Evolutionary conservation across 441 rosid genomes (phyloP).

Genomic region (Kokia cookei): DNA sequence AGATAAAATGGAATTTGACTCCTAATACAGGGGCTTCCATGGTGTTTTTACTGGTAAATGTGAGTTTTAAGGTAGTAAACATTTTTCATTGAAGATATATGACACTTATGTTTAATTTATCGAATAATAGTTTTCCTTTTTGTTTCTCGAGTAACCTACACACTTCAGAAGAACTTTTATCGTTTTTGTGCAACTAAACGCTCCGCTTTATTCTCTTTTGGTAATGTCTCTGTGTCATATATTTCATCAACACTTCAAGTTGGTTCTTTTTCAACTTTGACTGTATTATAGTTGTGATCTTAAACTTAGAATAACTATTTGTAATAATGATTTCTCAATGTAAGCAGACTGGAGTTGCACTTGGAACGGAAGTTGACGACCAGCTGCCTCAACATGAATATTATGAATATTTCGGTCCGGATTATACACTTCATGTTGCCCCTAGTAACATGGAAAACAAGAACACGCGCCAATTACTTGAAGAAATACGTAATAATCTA

Average conservation of each 20-base stretch:
- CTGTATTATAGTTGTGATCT: background rate
- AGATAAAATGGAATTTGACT: too few relatives aligned
- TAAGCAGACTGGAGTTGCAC: constrained; percentile 71
- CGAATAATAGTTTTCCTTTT: background rate
- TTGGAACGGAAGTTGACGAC: constrained; percentile 69
- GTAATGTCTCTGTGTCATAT: background rate
- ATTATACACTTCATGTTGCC: constrained; percentile 73
- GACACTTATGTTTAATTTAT: background rate
- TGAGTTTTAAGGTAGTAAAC: too few relatives aligned
- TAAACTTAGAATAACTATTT: background rate
- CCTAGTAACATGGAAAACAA: constrained; percentile 86
- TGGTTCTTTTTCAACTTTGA: background rate
- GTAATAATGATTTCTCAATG: background rate
- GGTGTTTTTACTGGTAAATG: too few relatives aligned
- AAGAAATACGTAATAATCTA: constrained; percentile 58
- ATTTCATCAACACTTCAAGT: background rate
- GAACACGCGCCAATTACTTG: constrained; percentile 56
- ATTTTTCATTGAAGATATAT: background rate
- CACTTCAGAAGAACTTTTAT: background rate
- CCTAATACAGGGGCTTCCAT: too few relatives aligned
- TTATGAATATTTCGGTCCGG: constrained; percentile 77
- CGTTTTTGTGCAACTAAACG: background rate
- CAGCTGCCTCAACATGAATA: constrained; percentile 83
- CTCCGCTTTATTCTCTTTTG: background rate
- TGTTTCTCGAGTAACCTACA: background rate